A percentile compares a stretch with the other conserved stretches of the same genome.
Conservation (phyloP, 106 monocot genomes). For the Acorus calamus region DNA sequence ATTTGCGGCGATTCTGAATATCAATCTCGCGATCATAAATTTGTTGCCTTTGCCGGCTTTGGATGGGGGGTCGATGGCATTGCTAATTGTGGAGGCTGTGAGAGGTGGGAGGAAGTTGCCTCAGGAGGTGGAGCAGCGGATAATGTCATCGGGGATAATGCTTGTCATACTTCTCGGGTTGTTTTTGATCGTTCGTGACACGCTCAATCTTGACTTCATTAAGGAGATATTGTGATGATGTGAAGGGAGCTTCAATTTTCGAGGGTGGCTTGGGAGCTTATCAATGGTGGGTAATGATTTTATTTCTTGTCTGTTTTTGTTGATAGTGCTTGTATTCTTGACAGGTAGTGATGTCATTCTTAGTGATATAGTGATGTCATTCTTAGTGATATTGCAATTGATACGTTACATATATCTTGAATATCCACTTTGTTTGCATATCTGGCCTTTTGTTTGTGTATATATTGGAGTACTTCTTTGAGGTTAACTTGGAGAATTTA, state of each 20-base stretch:
- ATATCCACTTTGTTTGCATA: too few relatives aligned
- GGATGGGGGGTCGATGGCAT: conserved; percentile 80
- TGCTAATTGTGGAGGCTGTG: conserved; percentile 69
- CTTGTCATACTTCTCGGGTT: conserved; percentile 60
- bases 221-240: conserved; percentile 65
- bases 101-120: conserved; percentile 86
- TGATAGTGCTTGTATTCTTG: too few relatives aligned
- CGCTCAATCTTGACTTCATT: conserved; percentile 87
- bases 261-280: background rate
- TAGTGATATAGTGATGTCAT: too few relatives aligned
- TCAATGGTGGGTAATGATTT: too few relatives aligned
- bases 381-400: too few relatives aligned
- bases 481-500: too few relatives aligned
- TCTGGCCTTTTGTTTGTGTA: too few relatives aligned
- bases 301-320: too few relatives aligned
- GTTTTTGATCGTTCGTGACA: conserved; percentile 82
- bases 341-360: too few relatives aligned
- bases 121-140: conserved; percentile 82
- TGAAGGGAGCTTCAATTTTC: background rate
- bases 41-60: conserved; percentile 81
- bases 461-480: too few relatives aligned
- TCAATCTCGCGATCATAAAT: conserved; percentile 83
- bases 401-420: too few relatives aligned
- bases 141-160: conserved; percentile 73
- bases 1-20: conserved; percentile 79